Evolutionary conservation across 2,329 filamentous ascomycete species (phyloP), one percentile per base, ranked within the genome.

Genomic region (Venturia oleaginea): DNA sequence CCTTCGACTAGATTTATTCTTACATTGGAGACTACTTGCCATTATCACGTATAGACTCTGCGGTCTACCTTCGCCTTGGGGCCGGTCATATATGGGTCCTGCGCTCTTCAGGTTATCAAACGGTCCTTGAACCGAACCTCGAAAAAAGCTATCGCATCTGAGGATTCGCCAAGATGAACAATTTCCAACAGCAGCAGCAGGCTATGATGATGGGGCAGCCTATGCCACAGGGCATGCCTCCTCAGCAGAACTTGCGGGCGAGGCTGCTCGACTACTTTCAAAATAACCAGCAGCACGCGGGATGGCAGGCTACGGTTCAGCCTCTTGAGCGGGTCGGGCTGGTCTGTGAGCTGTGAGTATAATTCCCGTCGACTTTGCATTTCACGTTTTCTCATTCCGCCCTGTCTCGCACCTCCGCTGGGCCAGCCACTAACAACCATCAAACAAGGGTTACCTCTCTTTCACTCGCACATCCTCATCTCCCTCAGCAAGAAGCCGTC

Each of bases 371-470:
- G 3, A 43, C 40, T 4, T 11, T 22, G 19, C 43, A 46, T 51
- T 27, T 51, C 46, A 13, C 46, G n/a, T 42, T 60, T 27, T 17
- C 19, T 15, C 34, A 60, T 40, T 43, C 40, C 59, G 34, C 59
- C 38, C n/a, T 42, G 59, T 40, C 43, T 34, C 51, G 30, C 30
- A 15, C 34, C 6, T n/a, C n/a, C n/a, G n/a, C n/a, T 32, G 27
- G 15, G 27, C 19, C 22, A 43, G 59, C n/a, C 40, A 32, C 37
- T 60, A 43, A 40, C 40, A 24, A 24, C 59, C 22, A 32, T 32
- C 37, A 60, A 40, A 40, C 40, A 60, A 60, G 59, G 59, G 40
- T 60, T 22, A 60, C 59, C n/a, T 60, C 59, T n/a, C 40, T 40
- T 30, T 37, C 42, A n/a, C 59, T 60, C 22, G 59, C 59, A 40